Conservation (phyloP, 2,329 filamentous ascomycete genomes). For the Xylaria arbuscula region DNA sequence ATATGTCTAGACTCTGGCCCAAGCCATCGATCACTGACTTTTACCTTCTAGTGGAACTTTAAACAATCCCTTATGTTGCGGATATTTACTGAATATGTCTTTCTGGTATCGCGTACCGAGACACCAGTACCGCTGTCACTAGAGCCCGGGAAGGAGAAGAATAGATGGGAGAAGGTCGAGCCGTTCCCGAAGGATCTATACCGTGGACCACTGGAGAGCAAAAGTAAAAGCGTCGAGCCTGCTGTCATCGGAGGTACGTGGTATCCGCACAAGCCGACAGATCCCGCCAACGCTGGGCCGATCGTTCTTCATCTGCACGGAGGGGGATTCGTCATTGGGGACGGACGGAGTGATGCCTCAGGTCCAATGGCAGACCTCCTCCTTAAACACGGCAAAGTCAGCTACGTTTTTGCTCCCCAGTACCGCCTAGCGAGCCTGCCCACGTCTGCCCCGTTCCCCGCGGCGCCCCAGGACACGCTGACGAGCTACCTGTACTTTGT, state of each 20-base stretch:
- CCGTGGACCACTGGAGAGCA: slow-evolving; percentile 40
- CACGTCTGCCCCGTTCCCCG: slow-evolving; percentile 58
- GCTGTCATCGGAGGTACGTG: slow-evolving; percentile 48
- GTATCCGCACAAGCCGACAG: slow-evolving; percentile 40
- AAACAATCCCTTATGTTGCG: slow-evolving; percentile 36
- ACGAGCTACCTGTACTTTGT: slow-evolving; percentile 59
- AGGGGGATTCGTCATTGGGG: slow-evolving; percentile 43
- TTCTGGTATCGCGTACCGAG: slow-evolving; percentile 29
- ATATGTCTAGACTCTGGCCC: background rate
- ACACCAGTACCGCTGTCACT: slow-evolving; percentile 35
- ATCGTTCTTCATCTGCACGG: slow-evolving; percentile 48
- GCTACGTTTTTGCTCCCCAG: slow-evolving; percentile 57
- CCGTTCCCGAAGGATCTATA: slow-evolving; percentile 41
- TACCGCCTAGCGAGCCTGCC: slow-evolving; percentile 59
- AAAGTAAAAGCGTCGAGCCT: slow-evolving; percentile 36
- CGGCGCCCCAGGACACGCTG: slow-evolving; percentile 61
- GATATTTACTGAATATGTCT: slow-evolving; percentile 24
- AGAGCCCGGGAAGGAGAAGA: slow-evolving; percentile 40
- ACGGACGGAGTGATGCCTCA: slow-evolving; percentile 36
- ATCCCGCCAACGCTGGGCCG: slow-evolving; percentile 15
- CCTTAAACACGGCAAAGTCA: slow-evolving; percentile 51
- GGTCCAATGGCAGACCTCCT: slow-evolving; percentile 45
- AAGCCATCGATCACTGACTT: slow-evolving; percentile 9
- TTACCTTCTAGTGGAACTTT: slow-evolving; percentile 38
- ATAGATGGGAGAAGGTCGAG: slow-evolving; percentile 35